Conservation (phyloP, 352 stramenopile genomes). For the Poterioochromonas sp. region DNA sequence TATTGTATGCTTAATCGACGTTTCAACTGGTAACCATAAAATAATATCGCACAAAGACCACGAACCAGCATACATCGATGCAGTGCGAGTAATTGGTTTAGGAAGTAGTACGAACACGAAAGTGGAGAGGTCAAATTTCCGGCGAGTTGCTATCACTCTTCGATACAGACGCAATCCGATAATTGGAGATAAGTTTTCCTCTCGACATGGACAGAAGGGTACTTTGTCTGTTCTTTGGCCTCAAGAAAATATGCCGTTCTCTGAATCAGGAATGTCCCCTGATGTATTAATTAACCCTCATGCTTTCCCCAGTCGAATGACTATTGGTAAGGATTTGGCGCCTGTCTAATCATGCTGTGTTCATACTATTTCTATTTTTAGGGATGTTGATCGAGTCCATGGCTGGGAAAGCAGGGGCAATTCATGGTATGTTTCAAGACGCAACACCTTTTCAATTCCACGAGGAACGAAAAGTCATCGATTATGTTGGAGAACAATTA, state of each 20-base stretch:
- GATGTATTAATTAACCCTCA: slow-evolving; percentile 99
- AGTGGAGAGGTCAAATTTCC: slow-evolving; percentile 46
- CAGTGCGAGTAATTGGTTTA: slow-evolving; percentile 62
- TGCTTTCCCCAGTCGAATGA: slow-evolving; percentile 94
- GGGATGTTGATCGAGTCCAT: slow-evolving; percentile 98
- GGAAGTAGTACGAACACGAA: slow-evolving; percentile 37
- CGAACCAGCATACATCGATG: slow-evolving; percentile 93
- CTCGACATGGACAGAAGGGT: slow-evolving; percentile 96
- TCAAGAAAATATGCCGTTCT: slow-evolving; percentile 98
- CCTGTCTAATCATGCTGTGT: slow-evolving; percentile 62
- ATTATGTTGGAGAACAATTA: slow-evolving; percentile 96
- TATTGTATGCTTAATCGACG: slow-evolving; percentile 89
- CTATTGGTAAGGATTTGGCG: slow-evolving; percentile 47
- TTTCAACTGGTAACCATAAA: slow-evolving; percentile 72
- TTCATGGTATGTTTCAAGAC: slow-evolving; percentile 91
- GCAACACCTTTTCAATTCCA: slow-evolving; percentile 97
- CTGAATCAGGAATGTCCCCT: slow-evolving; percentile 92
- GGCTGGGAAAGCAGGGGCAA: slow-evolving; percentile 94
- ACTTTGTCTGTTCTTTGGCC: slow-evolving; percentile 98
- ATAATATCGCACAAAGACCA: slow-evolving; percentile 91
- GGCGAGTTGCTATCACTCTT: slow-evolving; percentile 82
- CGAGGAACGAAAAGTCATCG: slow-evolving; percentile 93
- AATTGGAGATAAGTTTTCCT: slow-evolving; percentile 98
- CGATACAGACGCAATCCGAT: slow-evolving; percentile 96
- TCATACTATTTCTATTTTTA: slow-evolving; percentile 49